Percentiles rank a stretch among this genome's conserved stretches.
Evolutionary conservation across 805 yeast genomes (phyloP).

Genomic region (Saccharomycopsis olivae): DNA sequence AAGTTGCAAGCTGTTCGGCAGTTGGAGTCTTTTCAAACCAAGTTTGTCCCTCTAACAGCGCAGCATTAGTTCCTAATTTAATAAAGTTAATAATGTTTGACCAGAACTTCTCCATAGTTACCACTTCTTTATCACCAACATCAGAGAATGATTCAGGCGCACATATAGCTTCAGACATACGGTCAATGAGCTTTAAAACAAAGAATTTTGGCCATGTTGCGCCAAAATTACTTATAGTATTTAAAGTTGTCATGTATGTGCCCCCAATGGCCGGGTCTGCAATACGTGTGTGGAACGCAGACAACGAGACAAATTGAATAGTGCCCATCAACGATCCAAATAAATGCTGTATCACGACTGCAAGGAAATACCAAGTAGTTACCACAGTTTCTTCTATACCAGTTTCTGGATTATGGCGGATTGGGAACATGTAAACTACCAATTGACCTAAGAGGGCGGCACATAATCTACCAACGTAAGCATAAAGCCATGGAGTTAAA

Average conservation of each 20-base stretch:
- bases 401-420: slow-evolving; percentile 22
- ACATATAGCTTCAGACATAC: slow-evolving; percentile 61
- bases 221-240: slow-evolving; percentile 86
- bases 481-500: slow-evolving; percentile 81
- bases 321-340: slow-evolving; percentile 88
- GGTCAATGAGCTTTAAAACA: slow-evolving; percentile 70
- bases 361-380: slow-evolving; percentile 44
- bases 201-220: slow-evolving; percentile 97
- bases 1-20: slow-evolving; percentile 2
- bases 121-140: slow-evolving; percentile 11
- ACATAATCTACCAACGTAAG: slow-evolving; percentile 67
- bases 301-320: slow-evolving; percentile 86
- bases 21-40: slow-evolving; percentile 4
- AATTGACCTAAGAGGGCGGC: slow-evolving; percentile 72
- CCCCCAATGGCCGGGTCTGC: slow-evolving; percentile 97
- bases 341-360: slow-evolving; percentile 74
- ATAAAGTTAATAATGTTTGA: slow-evolving; percentile 3
- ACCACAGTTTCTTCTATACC: slow-evolving; percentile 29
- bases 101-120: slow-evolving; percentile 13
- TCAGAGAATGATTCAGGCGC: slow-evolving; percentile 21
- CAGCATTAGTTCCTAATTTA: not conserved
- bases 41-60: not conserved
- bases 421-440: slow-evolving; percentile 65
- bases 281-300: slow-evolving; percentile 89
- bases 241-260: slow-evolving; percentile 92